A percentile compares a stretch with the other conserved stretches of the same genome.
Evolutionary conservation across 345 rosid genomes (phyloP).

Genomic region (Tarenaya hassleriana): DNA sequence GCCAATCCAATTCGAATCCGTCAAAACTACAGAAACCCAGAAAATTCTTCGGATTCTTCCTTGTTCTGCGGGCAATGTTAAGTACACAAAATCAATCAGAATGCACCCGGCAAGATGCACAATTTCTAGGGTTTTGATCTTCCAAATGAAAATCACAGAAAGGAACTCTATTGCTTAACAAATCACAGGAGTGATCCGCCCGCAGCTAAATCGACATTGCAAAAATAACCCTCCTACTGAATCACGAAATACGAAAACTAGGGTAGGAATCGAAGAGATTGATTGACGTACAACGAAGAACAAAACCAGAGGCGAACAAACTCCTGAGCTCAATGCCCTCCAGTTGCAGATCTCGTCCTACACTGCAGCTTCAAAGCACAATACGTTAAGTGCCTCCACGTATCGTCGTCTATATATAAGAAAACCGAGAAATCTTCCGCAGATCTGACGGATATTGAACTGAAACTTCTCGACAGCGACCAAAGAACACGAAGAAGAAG

Average conservation of each 20-base stretch:
- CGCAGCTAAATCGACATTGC: conserved; percentile 27
- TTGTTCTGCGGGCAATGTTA: conserved; percentile 10
- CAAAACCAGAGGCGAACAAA: conserved; percentile 1
- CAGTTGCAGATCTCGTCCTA: conserved; percentile 25
- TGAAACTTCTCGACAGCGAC: conserved; percentile 21
- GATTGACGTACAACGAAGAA: conserved; percentile 23
- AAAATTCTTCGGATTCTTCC: conserved; percentile 22
- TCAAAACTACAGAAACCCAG: conserved; percentile 14
- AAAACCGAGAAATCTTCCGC: conserved; percentile 18
- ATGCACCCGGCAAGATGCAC: neutral
- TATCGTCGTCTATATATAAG: conserved; percentile 12
- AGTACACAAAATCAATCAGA: conserved; percentile 16
- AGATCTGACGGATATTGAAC: conserved; percentile 25
- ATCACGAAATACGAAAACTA: conserved; percentile 3
- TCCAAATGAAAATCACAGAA: conserved; percentile 10
- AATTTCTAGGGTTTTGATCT: neutral
- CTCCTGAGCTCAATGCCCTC: conserved; percentile 15
- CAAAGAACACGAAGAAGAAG: conserved; percentile 20
- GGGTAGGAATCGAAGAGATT: conserved; percentile 12
- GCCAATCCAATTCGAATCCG: neutral
- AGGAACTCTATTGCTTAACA: conserved; percentile 9
- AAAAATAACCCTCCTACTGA: neutral
- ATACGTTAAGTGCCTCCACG: neutral
- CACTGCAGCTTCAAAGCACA: conserved; percentile 4
- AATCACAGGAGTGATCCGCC: conserved; percentile 16